These are phyloP conservation scores for Podaxis sp. DNA, from an alignment of 768 basidiomycete genomes.

Conservation along the genomic window DNA sequence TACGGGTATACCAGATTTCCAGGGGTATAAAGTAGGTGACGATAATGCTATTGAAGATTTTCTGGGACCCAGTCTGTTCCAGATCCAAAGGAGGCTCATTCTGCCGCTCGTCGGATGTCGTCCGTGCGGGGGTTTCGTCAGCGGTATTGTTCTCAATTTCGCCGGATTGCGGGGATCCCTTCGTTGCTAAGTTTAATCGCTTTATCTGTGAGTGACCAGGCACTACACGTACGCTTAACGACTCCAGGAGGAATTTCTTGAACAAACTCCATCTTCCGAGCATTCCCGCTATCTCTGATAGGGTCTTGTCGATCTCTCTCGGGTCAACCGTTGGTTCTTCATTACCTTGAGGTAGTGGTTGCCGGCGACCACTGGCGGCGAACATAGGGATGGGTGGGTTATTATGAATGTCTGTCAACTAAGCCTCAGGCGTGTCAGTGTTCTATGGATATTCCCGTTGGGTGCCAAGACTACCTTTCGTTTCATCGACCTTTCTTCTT, in stretches of 20 bases:
- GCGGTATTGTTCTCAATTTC: constrained; percentile 8
- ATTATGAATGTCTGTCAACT: constrained; percentile 50
- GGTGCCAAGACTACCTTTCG: constrained; percentile 55
- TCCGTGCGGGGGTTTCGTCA: background rate
- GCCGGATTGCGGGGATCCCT: constrained; percentile 13
- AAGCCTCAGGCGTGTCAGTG: background rate
- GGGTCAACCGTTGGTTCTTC: constrained; percentile 74
- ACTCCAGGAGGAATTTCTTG: constrained; percentile 79
- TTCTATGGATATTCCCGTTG: background rate
- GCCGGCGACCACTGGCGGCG: constrained; percentile 29
- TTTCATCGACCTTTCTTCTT: constrained; percentile 83
- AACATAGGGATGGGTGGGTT: constrained; percentile 38
- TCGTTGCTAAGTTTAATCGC: background rate
- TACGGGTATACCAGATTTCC: constrained; percentile 89
- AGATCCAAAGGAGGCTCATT: constrained; percentile 21
- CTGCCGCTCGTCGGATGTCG: background rate
- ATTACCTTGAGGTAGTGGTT: constrained; percentile 24
- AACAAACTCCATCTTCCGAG: constrained; percentile 91
- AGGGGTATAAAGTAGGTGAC: constrained; percentile 81
- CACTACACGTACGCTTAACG: constrained; percentile 54
- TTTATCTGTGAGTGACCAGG: background rate
- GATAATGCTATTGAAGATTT: constrained; percentile 66
- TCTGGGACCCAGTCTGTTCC: constrained; percentile 52
- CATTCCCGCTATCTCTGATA: constrained; percentile 90
- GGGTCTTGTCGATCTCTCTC: constrained; percentile 85